Conservation (phyloP, 805 yeast genomes). For the Myxozyma udenii region DNA sequence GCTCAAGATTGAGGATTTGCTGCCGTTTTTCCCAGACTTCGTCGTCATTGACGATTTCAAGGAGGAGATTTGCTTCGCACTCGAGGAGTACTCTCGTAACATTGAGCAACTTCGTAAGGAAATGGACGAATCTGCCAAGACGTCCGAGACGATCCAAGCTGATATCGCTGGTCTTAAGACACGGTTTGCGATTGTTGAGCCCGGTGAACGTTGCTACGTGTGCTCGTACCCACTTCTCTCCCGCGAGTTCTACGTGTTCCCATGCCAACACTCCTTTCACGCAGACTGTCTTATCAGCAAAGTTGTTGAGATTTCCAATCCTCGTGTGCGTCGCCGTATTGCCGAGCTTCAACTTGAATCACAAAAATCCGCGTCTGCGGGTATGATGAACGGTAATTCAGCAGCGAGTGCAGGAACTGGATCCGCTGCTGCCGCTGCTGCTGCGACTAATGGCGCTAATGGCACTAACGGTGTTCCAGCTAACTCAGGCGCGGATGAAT, state of each 20-base stretch:
- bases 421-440: slow-evolving; percentile 33
- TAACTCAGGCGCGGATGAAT: slow-evolving; percentile 32
- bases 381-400: too few relatives aligned
- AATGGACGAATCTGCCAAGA: slow-evolving; percentile 67
- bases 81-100: slow-evolving; percentile 66
- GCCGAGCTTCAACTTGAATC: slow-evolving; percentile 51
- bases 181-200: slow-evolving; percentile 65
- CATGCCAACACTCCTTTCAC: slow-evolving; percentile 88
- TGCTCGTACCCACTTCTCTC: slow-evolving; percentile 70
- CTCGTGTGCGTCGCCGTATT: slow-evolving; percentile 60
- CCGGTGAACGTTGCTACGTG: slow-evolving; percentile 75
- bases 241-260: slow-evolving; percentile 74
- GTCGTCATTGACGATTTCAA: slow-evolving; percentile 78
- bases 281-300: slow-evolving; percentile 75
- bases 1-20: slow-evolving; percentile 67
- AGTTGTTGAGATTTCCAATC: slow-evolving; percentile 61
- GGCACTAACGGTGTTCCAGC: too few relatives aligned
- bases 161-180: slow-evolving; percentile 54
- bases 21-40: slow-evolving; percentile 82
- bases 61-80: slow-evolving; percentile 74
- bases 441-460: slow-evolving; percentile 24
- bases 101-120: slow-evolving; percentile 67
- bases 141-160: slow-evolving; percentile 54
- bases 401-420: slow-evolving; percentile 16
- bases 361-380: slow-evolving; percentile 37